Evolutionary conservation across 2,329 filamentous ascomycete genomes (phyloP), one percentile per base, ranked within the genome.

Genomic region (Colletotrichum sansevieriae): DNA sequence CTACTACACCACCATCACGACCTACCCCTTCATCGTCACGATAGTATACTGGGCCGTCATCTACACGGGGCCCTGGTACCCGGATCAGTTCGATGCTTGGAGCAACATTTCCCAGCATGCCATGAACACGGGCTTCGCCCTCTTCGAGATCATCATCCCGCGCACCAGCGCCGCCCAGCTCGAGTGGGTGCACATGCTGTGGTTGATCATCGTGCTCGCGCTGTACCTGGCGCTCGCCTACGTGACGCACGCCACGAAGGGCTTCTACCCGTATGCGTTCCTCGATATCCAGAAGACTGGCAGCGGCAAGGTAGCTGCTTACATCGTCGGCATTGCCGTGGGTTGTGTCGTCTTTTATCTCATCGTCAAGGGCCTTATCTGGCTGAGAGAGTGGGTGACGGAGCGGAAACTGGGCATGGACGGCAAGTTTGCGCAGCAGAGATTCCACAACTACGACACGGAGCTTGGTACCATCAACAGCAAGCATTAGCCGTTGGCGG

Each of bases 261-360:
- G 87, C 3, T 93, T 91, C 76, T 97, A 95, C 78, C 86, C 91
- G 0, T 97, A 97, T 80, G 77, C 75, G 66, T 97, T 97, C 80
- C 85, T 97, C n/a, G 85, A 97, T 76, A 84, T 89, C 1, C 64
- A 57, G 15, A 75, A 77, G 18, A 78, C 86, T 57, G 84, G 85
- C 15, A 76, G 83, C 33, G 85, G 83, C 0, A 80, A 83, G 7
- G 88, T 94, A 3, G 87, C 88, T 1, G 91, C 82, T 2, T 93
- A 92, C 75, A 86, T 88, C 57, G 79, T 92, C 57, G 86, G 85
- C 8, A 88, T 91, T 55, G 79, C 85, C 3, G 82, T 82, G 0
- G 87, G 80, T 7, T 83, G 84, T 18, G 71, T 86, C 41, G 72
- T 90, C 22, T 78, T 90, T 43, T 91, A 89, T 73, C 74, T 79